Conservation (phyloP, 2,329 filamentous ascomycete genomes). For the Colletotrichum musicola region DNA sequence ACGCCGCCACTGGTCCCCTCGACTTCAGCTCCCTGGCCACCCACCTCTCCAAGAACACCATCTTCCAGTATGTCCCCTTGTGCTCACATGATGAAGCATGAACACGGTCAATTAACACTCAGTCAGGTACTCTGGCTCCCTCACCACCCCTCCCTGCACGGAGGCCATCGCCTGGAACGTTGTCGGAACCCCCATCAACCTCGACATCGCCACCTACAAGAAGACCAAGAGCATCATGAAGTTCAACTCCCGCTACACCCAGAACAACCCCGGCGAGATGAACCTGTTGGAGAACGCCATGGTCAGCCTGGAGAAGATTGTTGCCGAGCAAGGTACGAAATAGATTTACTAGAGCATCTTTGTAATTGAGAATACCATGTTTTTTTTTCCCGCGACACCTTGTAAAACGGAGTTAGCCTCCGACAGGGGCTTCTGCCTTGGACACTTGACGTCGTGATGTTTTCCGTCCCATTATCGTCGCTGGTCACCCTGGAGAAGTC, state of each 20-base stretch:
- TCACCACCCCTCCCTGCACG: constrained; percentile 74
- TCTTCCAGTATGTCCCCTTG: constrained; percentile 53
- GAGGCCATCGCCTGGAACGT: constrained; percentile 68
- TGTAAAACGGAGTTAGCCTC: too few species aligned
- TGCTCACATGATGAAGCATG: too few species aligned
- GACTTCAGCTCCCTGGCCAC: constrained; percentile 56
- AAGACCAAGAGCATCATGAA: constrained; percentile 65
- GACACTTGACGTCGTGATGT: neutral
- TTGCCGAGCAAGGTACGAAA: constrained; percentile 21
- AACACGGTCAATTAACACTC: neutral
- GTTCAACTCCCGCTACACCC: constrained; percentile 68
- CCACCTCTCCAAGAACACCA: constrained; percentile 51
- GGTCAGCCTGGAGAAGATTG: constrained; percentile 25
- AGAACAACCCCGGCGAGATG: constrained; percentile 59
- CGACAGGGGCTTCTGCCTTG: neutral
- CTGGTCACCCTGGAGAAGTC: too few species aligned
- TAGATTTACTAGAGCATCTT: constrained; percentile 20
- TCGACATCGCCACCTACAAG: constrained; percentile 64
- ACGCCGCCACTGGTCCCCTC: constrained; percentile 52
- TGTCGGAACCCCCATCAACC: constrained; percentile 58
- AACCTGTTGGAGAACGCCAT: constrained; percentile 55
- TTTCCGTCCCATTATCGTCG: neutral
- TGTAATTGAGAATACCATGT: neutral
- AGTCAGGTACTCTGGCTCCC: constrained; percentile 66
- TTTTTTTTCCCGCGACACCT: neutral